Conservation (phyloP, 108 stramenopile species). For the Skeletonema menzelii region DNA sequence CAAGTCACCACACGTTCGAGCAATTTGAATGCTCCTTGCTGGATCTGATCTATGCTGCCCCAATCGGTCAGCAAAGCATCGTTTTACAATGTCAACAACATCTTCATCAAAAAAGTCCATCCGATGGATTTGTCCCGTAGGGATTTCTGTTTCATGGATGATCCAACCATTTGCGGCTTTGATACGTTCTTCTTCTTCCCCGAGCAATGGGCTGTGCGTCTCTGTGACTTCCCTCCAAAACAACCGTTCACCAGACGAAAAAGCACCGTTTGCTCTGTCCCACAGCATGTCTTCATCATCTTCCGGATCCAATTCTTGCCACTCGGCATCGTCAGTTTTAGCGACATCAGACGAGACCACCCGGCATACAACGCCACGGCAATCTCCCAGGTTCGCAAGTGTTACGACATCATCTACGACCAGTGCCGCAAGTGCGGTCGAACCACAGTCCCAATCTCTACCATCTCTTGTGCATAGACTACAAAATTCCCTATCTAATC, state of each 20-base stretch:
- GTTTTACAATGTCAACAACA: constrained; percentile 72
- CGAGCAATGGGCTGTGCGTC: constrained; percentile 63
- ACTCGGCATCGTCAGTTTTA: constrained; percentile 14
- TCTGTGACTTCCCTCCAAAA: constrained; percentile 75
- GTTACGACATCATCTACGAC: constrained; percentile 61
- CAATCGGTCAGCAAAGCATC: constrained; percentile 65
- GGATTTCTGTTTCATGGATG: constrained; percentile 73
- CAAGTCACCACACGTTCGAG: constrained; percentile 82
- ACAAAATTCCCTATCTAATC: constrained; percentile 76
- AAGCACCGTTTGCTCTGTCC: constrained; percentile 24
- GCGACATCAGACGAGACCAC: constrained; percentile 25
- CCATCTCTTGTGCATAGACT: constrained; percentile 62
- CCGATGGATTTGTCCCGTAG: constrained; percentile 62
- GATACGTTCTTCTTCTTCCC: constrained; percentile 65
- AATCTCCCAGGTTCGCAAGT: constrained; percentile 76
- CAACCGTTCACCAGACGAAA: constrained; percentile 9
- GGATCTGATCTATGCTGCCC: constrained; percentile 65
- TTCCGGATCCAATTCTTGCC: constrained; percentile 23
- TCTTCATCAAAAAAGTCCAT: constrained; percentile 75
- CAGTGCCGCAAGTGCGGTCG: constrained; percentile 73
- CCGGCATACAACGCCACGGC: constrained; percentile 70
- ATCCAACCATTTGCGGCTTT: constrained; percentile 83
- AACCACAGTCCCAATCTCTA: constrained; percentile 79
- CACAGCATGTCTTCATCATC: constrained; percentile 21
- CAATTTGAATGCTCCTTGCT: constrained; percentile 67